Evolutionary conservation across 2,329 filamentous ascomycete species (phyloP).

Genomic region (Sporothrix phasma): DNA sequence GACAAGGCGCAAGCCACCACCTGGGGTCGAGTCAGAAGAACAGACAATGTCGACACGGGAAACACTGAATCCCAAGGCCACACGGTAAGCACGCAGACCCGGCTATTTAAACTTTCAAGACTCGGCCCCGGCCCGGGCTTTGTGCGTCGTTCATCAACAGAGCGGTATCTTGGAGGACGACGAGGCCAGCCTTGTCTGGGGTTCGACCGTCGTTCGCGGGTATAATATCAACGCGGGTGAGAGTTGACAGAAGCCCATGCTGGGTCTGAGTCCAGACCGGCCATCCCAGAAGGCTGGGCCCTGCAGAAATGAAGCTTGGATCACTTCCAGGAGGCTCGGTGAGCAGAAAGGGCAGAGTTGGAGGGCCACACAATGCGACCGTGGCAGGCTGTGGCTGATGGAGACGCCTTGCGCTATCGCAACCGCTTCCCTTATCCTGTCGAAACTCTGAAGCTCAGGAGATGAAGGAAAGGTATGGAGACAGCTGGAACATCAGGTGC

Average conservation of each 20-base stretch:
- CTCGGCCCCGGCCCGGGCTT: neutral
- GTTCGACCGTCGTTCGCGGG: neutral
- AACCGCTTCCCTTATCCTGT: neutral
- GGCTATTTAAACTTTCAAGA: slow-evolving; percentile 6
- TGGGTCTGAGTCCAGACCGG: neutral
- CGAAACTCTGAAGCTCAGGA: neutral
- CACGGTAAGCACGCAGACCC: neutral
- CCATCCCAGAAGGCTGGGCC: neutral
- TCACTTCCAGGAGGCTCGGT: neutral
- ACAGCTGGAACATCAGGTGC: neutral
- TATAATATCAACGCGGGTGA: neutral
- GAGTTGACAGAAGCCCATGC: neutral
- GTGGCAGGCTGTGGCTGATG: neutral
- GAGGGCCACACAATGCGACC: neutral
- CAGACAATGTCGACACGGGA: neutral
- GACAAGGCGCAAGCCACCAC: neutral
- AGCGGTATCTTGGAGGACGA: neutral
- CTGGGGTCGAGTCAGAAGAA: neutral
- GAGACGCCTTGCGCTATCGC: neutral
- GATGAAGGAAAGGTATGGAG: neutral
- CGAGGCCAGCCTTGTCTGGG: slow-evolving; percentile 1
- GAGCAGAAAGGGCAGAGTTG: slow-evolving; percentile 3
- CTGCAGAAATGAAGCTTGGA: slow-evolving; percentile 4
- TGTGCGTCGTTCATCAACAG: neutral
- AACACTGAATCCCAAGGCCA: neutral